phyloP scores from a whole-genome alignment of 306 rosid genomes.

The Styphnolobium japonicum region DNA sequence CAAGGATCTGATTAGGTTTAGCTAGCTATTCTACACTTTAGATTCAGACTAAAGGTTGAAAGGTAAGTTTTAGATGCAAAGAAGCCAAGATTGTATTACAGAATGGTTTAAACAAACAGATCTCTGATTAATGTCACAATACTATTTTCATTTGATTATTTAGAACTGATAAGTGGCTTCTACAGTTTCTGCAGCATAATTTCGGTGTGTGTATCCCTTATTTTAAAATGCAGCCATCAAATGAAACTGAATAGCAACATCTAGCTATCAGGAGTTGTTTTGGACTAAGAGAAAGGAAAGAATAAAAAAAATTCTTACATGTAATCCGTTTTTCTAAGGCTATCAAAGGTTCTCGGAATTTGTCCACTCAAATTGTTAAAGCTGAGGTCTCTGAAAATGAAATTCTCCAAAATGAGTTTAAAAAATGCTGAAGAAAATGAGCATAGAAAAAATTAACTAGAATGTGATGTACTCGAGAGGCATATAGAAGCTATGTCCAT shows the following conservation, averaged over 20 bases:
- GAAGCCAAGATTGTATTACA: background rate
- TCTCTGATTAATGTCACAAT: background rate
- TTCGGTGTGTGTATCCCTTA: background rate
- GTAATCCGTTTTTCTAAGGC: conserved; percentile 12
- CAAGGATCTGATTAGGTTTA: background rate
- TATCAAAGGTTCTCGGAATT: conserved; percentile 44
- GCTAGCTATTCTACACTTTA: background rate
- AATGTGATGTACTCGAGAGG: background rate
- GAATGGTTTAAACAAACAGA: background rate
- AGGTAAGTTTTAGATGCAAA: background rate
- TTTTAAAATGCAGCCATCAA: background rate
- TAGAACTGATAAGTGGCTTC: background rate
- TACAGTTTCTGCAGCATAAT: background rate
- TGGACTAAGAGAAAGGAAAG: background rate
- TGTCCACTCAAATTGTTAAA: conserved; percentile 62
- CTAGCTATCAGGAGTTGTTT: background rate
- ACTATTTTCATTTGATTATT: background rate
- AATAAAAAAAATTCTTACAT: conserved; percentile 47
- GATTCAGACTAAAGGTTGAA: background rate
- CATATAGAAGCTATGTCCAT: background rate
- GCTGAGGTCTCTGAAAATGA: conserved; percentile 74
- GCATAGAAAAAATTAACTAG: background rate
- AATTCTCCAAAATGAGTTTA: background rate
- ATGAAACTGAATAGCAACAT: background rate
- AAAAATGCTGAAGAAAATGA: background rate